A percentile compares a stretch with the other conserved stretches of the same genome.
Evolutionary conservation across 331 rosid genomes (phyloP).

Genomic region (Cydonia oblonga): DNA sequence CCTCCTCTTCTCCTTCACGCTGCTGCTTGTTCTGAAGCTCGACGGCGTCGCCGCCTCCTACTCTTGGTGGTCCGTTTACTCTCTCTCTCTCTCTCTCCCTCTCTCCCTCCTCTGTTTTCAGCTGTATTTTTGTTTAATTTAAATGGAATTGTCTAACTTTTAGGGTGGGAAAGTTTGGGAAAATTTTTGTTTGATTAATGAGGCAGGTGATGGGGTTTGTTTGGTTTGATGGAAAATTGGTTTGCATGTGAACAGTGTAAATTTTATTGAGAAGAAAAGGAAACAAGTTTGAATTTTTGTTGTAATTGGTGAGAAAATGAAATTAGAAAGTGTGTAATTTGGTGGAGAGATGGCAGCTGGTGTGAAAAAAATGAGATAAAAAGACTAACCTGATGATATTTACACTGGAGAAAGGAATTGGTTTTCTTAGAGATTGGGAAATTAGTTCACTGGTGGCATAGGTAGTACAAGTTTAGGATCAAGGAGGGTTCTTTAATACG

Average conservation of each 20-base stretch:
- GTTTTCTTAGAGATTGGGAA: too few relatives aligned
- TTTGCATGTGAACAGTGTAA: too few relatives aligned
- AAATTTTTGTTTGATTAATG: background rate
- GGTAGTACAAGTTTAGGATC: background rate
- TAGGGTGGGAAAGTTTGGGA: background rate
- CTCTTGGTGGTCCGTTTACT: slow-evolving; percentile 81
- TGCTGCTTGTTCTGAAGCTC: slow-evolving; percentile 81
- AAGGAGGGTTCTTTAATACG: background rate
- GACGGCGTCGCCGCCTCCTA: slow-evolving; percentile 49
- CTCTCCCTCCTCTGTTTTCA: background rate
- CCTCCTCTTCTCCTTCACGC: slow-evolving; percentile 66
- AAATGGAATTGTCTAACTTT: background rate
- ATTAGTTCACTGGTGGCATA: too few relatives aligned
- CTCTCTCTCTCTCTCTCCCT: too few relatives aligned
- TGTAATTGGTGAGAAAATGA: background rate
- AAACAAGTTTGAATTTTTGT: background rate
- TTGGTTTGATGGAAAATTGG: background rate
- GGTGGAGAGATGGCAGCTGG: background rate
- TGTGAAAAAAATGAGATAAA: too few relatives aligned
- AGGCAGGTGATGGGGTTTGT: background rate
- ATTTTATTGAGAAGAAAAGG: background rate
- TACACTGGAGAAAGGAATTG: too few relatives aligned
- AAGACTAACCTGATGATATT: background rate
- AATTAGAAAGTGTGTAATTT: background rate
- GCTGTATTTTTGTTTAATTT: background rate